Base-by-base conservation (phyloP, 371 early-diverging fungal genomes). In the Lichtheimia ornata region DNA sequence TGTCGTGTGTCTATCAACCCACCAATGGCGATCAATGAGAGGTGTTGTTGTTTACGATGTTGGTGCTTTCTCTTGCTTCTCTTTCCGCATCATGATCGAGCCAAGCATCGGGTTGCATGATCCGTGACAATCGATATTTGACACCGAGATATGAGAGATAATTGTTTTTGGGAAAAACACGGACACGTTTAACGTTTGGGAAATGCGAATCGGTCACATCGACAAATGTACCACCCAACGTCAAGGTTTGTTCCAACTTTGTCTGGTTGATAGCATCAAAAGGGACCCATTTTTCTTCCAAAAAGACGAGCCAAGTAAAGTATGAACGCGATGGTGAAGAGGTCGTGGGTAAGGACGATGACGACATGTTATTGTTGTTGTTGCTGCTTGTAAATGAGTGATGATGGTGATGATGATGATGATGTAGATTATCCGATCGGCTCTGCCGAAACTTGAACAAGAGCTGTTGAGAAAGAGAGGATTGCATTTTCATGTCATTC, bases 101-200 rank as follows among this genome's bases (percentile, higher is more conserved):
- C 66, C 69, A 72, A 53, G 69, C 73, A 62, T 70, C 71, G 3
- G 71, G 69, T 61, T 76, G 76, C 66, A 76, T 64, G 41, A 73
- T 62, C n/a, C 71, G 59, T 47, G 72, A 72, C 18, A 75, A 55
- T 20, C 72, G 59, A 43, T 75, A 72, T 51, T 72, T 75, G 50
- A 72, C 63, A n/a, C 75, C 75, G 12, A 75, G 60, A 57, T 72
- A 75, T 15, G 70, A 69, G 17, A 75, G 61, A 50, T 75, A 69
- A 49, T 67, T 69, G 47, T 53, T 65, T 56, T 61, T 66, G 3
- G 75, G 72, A 54, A 75, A 75, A 5, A 72, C 72, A 18, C 75
- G 62, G 12, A 74, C 75, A 30, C 70, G 59, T 44, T 74, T 74
- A 3, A 72, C 66, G 12, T 58, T 59, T 7, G 75, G 72, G 58